These are phyloP conservation scores for Lipomyces starkeyi DNA, from an alignment of 805 yeast genomes.

Conservation along the genomic window DNA sequence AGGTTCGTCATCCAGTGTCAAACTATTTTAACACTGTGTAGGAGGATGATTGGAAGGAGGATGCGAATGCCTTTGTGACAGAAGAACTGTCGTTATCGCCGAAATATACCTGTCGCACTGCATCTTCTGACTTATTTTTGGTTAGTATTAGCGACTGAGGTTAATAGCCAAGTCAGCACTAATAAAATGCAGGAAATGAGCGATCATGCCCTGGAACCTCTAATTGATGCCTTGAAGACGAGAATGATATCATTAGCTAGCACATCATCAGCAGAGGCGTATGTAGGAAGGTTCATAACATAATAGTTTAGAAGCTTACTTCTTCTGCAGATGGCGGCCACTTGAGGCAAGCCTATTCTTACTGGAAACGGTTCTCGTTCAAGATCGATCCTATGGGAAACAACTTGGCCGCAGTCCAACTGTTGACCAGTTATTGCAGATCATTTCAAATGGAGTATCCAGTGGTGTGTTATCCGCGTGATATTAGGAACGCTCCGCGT, in stretches of 20 bases:
- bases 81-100: conserved; percentile 74
- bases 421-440: conserved; percentile 7
- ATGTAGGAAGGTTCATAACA: not conserved
- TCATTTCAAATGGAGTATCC: conserved; percentile 2
- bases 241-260: conserved; percentile 6
- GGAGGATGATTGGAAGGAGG: conserved; percentile 58
- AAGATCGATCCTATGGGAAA: conserved; percentile 26
- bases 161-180: not conserved
- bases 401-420: conserved; percentile 9
- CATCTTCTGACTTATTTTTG: conserved; percentile 56
- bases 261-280: not conserved
- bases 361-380: conserved; percentile 29
- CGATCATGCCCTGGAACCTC: conserved; percentile 16
- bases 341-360: conserved; percentile 27
- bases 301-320: not conserved
- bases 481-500: not conserved
- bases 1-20: not conserved
- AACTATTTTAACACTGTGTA: conserved; percentile 41
- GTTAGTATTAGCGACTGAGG: not conserved
- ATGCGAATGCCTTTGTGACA: conserved; percentile 73
- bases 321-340: conserved; percentile 6
- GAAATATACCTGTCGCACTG: conserved; percentile 62
- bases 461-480: not conserved
- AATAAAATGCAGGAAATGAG: conserved; percentile 1
- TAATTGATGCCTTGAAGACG: conserved; percentile 11